Evolutionary conservation across 176 grass and related monocot genomes (phyloP), one percentile per base, ranked within the genome.

Genomic region (Luzula sylvatica): DNA sequence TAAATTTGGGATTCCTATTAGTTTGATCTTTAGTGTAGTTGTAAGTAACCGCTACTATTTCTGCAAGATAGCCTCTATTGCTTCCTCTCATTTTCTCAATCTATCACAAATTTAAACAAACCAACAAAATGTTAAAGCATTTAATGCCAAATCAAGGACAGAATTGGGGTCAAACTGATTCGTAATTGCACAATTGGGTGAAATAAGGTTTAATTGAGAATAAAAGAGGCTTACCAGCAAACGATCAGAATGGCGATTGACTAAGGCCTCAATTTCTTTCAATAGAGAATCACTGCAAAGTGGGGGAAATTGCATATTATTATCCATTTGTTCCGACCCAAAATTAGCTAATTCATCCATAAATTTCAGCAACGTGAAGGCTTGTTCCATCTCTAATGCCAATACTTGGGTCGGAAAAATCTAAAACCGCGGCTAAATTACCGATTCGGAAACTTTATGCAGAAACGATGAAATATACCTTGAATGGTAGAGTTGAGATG

Each of bases 11-110:
- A n/a, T 82, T 70, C 5, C 56, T 42, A 15, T 32, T n/a, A n/a
- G n/a, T 57, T 11, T 53, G 43, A 72, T 76, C 74, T 46, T 68
- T 82, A 8, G 49, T 6, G 15, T 73, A 55, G 71, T 86, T 82
- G 67, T 89, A 96, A 26, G 92, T 96, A 53, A 96, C 72, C 13
- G 82, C 74, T 20, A 66, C 71, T 38, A 96, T 53, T 55, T 90
- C 75, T n/a, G 81, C 78, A 17, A 58, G 62, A 72, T 96, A 96
- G 1, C 85, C 92, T 62, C 65, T 77, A 51, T 82, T 80, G 52
- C 81, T 72, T 25, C 67, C 69, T 74, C 52, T 65, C 54, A 86
- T 49, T 26, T 64, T 77, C 26, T 96, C 92, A 69, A 96, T 89
- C 92, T 96, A 64, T 71, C 21, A 65, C 0, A 41, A 51, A 58